phyloP scores from a whole-genome alignment of 2,329 filamentous ascomycete genomes.

The Teratosphaeria destructans region DNA sequence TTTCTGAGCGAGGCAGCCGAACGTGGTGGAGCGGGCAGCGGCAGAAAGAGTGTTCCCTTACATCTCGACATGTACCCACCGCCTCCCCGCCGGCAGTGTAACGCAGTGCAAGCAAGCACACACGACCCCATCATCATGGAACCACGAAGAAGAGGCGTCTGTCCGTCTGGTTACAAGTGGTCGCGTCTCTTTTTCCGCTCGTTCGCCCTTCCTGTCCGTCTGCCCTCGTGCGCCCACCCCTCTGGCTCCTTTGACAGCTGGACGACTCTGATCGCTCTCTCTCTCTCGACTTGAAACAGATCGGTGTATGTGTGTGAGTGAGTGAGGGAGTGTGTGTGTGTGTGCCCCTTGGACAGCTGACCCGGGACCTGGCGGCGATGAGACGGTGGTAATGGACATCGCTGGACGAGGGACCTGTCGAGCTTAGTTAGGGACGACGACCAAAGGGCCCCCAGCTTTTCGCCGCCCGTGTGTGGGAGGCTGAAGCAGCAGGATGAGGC shows the following conservation, averaged over 20 bases:
- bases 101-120: neutral
- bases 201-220: neutral
- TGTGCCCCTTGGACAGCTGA: neutral
- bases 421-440: neutral
- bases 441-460: neutral
- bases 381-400: neutral
- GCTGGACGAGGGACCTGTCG: neutral
- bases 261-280: neutral
- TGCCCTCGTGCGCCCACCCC: neutral
- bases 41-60: neutral
- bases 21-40: neutral
- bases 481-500: conserved; percentile 11
- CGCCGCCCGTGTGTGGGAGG: neutral
- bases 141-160: neutral
- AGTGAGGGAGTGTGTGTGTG: no score
- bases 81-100: neutral
- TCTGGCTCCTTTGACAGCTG: neutral
- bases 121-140: neutral
- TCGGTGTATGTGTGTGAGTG: neutral
- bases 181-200: neutral
- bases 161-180: neutral
- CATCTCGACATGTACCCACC: neutral
- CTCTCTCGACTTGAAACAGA: neutral
- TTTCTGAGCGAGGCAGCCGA: neutral
- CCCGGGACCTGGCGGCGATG: neutral